Evolutionary conservation across 1,284 basidiomycete species (phyloP), one percentile per base, ranked within the genome.

Genomic region (Ceratobasidium sp.): DNA sequence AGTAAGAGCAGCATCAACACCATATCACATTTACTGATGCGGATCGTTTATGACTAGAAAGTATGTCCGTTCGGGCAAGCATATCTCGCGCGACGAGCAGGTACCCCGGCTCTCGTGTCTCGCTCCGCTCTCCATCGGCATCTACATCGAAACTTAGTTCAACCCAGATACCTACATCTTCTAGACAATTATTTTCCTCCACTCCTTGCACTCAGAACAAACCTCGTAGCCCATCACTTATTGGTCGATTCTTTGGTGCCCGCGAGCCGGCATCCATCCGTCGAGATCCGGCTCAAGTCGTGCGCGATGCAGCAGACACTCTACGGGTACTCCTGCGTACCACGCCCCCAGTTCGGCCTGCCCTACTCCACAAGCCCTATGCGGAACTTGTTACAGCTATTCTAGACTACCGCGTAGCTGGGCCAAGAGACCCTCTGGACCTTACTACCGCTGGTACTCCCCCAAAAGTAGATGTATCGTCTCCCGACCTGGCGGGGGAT

Each of bases 321-420:
- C 57, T 72, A 8, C 57, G 45, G n/a, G 69, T 62, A 15, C 69
- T 72, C 14, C 33, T 72, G 17, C 27, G 48, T 8, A 72, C 45
- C n/a, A 53, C 6, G 6, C 69, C 69, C 17, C 57, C 69, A 19
- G 57, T 72, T 2, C 24, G 69, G 15, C 47, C 69, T 15, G 54
- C 69, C 15, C 47, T 72, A 11, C 17, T 72, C 19, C 69, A 72
- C 33, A 72, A 72, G 44, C 69, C 69, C 4, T 72, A 72, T 45
- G 57, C 22, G 2, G 69, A 72, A 27, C 47, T 72, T 22, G 45
- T 62, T 22, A 31, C 50, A n/a, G 69, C 69, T 29, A 31, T 44
- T 9, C 45, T 50, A 31, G 47, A 44, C 17, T 62, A 62, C 22
- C 69, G 56, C 9, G 17, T 27, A 8, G 15, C 56, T 1, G 36